Evolutionary conservation across 2,329 filamentous ascomycete genomes (phyloP), one percentile per base, ranked within the genome.

Genomic region (Fusarium redolens): DNA sequence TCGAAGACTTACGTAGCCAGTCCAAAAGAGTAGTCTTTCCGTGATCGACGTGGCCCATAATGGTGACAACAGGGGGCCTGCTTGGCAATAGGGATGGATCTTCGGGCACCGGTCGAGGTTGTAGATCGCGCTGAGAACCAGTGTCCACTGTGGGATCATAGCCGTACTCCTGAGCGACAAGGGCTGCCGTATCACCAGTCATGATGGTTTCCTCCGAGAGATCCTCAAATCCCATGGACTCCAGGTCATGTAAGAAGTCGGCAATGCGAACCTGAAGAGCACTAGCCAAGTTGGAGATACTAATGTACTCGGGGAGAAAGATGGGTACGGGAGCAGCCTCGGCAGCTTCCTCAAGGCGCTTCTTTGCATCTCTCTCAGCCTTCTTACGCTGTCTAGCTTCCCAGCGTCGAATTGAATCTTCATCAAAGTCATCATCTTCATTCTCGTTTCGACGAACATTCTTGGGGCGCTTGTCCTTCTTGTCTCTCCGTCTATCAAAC

Each of bases 41-140:
- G 81, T 99, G 96, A 80, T 99, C 97, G 76, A 99, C 96, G 74
- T 99, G 96, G 5, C 96, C 96, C 97, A 99, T 99, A 78, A 99
- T 99, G 1, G 97, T 98, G 43, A 99, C 95, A 40, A 99, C 94
- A 0, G 96, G 97, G 12, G 96, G 96, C 20, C 97, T 90, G 38
- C 85, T 82, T 4, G 95, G 94, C 12, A 98, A 82, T 18, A 82
- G 76, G 0, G 92, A 90, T 54, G 85, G 88, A 80, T 96, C 93
- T 77, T 91, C 91, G 13, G 90, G 89, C 31, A 87, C 84, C 3
- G 94, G 92, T 15, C 91, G 89, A 30, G 93, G 88, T 69, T 88
- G 88, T 43, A 99, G 83, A 80, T 99, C 96, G 48, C 90, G 85
- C 3, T 84, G 81, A 51, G 92, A 90, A 22, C 85, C 91, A 77